A percentile compares a stretch with the other conserved stretches of the same genome.
These are phyloP conservation scores for Xylogone sp. DNA, from an alignment of 2,329 filamentous ascomycete species.

Conservation along the genomic window DNA sequence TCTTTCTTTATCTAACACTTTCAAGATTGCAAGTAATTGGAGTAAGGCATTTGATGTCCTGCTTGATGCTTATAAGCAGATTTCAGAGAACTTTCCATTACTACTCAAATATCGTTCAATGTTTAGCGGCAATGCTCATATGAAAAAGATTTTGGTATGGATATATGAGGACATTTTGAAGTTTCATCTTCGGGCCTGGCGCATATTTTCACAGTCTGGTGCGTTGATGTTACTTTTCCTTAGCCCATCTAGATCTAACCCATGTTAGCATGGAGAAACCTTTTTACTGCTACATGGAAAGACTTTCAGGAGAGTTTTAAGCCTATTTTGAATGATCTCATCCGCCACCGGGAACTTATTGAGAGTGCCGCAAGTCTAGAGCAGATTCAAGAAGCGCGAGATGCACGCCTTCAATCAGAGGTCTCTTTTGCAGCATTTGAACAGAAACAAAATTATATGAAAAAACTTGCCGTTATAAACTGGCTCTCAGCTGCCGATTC, in stretches of 20 bases:
- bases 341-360: constrained; percentile 25
- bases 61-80: constrained; percentile 33
- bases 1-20: background rate
- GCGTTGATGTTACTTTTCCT: constrained; percentile 7
- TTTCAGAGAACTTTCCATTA: constrained; percentile 34
- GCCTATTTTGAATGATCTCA: constrained; percentile 26
- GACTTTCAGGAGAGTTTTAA: constrained; percentile 25
- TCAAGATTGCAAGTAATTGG: constrained; percentile 26
- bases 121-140: constrained; percentile 24
- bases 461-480: constrained; percentile 10
- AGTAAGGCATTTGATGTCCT: constrained; percentile 32
- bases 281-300: constrained; percentile 31
- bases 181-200: constrained; percentile 32
- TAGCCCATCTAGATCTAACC: background rate
- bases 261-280: constrained; percentile 24
- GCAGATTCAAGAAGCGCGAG: constrained; percentile 23
- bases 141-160: constrained; percentile 26
- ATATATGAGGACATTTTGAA: constrained; percentile 36
- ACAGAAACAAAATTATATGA: constrained; percentile 12
- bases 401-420: constrained; percentile 11
- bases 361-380: constrained; percentile 25
- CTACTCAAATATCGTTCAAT: constrained; percentile 27
- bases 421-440: constrained; percentile 14
- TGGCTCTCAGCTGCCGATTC: constrained; percentile 18
- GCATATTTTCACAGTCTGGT: constrained; percentile 23